Conservation (phyloP, 371 early-diverging fungal species). For the Apophysomyces trapeziformis region DNA sequence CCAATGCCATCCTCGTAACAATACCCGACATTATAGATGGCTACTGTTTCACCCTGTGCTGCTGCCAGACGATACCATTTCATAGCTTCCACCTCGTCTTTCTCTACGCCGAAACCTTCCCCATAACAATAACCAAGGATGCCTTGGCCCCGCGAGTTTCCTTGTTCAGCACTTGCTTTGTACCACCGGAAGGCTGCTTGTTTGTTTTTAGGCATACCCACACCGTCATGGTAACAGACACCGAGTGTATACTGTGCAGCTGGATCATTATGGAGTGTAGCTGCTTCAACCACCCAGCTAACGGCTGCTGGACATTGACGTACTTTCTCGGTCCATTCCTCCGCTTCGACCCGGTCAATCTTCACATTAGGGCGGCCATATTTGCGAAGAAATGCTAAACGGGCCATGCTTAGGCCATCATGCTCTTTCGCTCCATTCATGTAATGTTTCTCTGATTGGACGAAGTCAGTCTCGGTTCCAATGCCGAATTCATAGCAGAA, state of each 20-base stretch:
- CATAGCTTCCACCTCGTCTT: slow-evolving; percentile 70
- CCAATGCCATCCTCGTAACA: slow-evolving; percentile 87
- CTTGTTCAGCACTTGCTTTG: slow-evolving; percentile 66
- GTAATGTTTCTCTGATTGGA: slow-evolving; percentile 65
- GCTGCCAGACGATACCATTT: slow-evolving; percentile 75
- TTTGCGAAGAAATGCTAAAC: slow-evolving; percentile 75
- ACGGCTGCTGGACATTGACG: slow-evolving; percentile 32
- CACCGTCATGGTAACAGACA: slow-evolving; percentile 75
- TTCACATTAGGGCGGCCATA: slow-evolving; percentile 78
- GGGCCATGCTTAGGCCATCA: slow-evolving; percentile 61
- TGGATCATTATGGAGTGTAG: slow-evolving; percentile 47
- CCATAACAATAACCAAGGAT: slow-evolving; percentile 78
- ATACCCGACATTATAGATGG: slow-evolving; percentile 84
- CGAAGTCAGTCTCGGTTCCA: slow-evolving; percentile 61
- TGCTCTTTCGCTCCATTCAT: slow-evolving; percentile 42
- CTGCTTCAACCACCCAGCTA: slow-evolving; percentile 63
- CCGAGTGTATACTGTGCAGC: slow-evolving; percentile 67
- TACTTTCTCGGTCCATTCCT: slow-evolving; percentile 57
- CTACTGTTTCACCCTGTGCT: slow-evolving; percentile 67
- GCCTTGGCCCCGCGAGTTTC: slow-evolving; percentile 69
- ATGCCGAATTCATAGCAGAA: slow-evolving; percentile 85
- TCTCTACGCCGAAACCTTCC: slow-evolving; percentile 80
- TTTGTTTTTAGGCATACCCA: slow-evolving; percentile 63
- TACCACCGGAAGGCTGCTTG: slow-evolving; percentile 68
- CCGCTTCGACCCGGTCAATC: slow-evolving; percentile 75